A percentile compares a stretch with the other conserved stretches of the same genome.
These are phyloP conservation scores for Tetratostichococcus sp. DNA, from an alignment of 139 green algal species.

Conservation along the genomic window DNA sequence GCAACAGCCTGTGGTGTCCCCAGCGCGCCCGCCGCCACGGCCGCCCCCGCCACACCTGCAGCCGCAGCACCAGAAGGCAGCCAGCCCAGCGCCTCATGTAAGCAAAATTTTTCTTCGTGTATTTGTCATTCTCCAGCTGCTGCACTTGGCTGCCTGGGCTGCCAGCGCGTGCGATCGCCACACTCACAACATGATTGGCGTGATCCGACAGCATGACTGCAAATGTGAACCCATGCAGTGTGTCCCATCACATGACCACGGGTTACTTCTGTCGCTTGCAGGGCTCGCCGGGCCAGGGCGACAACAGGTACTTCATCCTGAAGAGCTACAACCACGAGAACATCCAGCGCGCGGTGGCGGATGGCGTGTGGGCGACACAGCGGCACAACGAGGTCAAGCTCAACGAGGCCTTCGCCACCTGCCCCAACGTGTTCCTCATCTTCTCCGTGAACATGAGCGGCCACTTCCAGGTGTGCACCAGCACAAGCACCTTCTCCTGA, in stretches of 20 bases:
- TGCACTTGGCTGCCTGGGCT: no score
- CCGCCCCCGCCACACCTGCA: no score
- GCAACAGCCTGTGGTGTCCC: background rate
- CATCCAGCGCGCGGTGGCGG: conserved; percentile 46
- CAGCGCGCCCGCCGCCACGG: no score
- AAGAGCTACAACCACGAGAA: conserved; percentile 58
- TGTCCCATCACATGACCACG: no score
- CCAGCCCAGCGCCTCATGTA: background rate
- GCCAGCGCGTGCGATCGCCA: no score
- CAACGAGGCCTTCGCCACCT: conserved; percentile 46
- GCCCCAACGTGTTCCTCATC: conserved; percentile 50
- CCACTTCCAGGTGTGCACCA: conserved; percentile 44
- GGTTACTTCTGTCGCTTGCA: no score
- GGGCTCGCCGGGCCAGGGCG: background rate
- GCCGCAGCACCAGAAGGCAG: background rate
- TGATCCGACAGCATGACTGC: no score
- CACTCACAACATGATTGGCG: no score
- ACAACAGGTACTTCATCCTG: conserved; percentile 64
- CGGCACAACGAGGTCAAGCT: conserved; percentile 64
- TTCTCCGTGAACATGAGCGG: conserved; percentile 66
- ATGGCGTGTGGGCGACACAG: conserved; percentile 64
- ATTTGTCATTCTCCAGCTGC: no score
- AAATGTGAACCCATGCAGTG: no score
- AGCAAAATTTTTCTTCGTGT: background rate
- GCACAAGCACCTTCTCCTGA: no score